phyloP scores from a whole-genome alignment of 2,329 filamentous ascomycete genomes.

The Cercospora citrullina region DNA sequence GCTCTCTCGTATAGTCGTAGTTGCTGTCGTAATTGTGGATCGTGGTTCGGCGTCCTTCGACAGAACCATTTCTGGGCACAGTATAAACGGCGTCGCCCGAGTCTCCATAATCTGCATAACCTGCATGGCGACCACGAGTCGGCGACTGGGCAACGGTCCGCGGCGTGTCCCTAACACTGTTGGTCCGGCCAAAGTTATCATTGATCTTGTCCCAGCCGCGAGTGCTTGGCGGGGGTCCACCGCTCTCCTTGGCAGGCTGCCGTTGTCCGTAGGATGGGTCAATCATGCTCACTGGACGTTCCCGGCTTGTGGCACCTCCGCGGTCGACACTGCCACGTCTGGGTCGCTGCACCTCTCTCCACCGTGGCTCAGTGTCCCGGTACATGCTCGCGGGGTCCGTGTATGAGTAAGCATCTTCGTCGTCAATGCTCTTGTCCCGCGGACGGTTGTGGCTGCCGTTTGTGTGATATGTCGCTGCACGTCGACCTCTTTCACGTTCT shows the following conservation, averaged over 20 bases:
- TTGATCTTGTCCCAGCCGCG: slow-evolving; percentile 71
- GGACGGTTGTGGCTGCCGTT: slow-evolving; percentile 29
- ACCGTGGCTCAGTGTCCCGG: slow-evolving; percentile 52
- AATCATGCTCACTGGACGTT: slow-evolving; percentile 50
- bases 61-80: slow-evolving; percentile 38
- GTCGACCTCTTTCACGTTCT: slow-evolving; percentile 33
- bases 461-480: slow-evolving; percentile 34
- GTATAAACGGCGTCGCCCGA: slow-evolving; percentile 43
- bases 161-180: slow-evolving; percentile 47
- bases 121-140: slow-evolving; percentile 27
- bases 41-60: slow-evolving; percentile 44
- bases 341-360: slow-evolving; percentile 40
- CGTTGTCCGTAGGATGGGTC: slow-evolving; percentile 36
- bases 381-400: slow-evolving; percentile 54
- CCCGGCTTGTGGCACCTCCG: slow-evolving; percentile 38
- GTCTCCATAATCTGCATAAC: slow-evolving; percentile 30
- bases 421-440: slow-evolving; percentile 37
- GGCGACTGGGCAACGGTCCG: slow-evolving; percentile 32
- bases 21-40: slow-evolving; percentile 50
- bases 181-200: slow-evolving; percentile 45
- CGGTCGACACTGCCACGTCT: slow-evolving; percentile 49
- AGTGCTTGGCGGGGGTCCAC: slow-evolving; percentile 65
- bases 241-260: slow-evolving; percentile 38
- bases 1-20: slow-evolving; percentile 48
- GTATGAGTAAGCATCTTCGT: slow-evolving; percentile 52